A percentile compares a stretch with the other conserved stretches of the same genome.
Evolutionary conservation across 371 early-diverging fungal species (phyloP).

Genomic region (Batrachochytrium dendrobatidis): DNA sequence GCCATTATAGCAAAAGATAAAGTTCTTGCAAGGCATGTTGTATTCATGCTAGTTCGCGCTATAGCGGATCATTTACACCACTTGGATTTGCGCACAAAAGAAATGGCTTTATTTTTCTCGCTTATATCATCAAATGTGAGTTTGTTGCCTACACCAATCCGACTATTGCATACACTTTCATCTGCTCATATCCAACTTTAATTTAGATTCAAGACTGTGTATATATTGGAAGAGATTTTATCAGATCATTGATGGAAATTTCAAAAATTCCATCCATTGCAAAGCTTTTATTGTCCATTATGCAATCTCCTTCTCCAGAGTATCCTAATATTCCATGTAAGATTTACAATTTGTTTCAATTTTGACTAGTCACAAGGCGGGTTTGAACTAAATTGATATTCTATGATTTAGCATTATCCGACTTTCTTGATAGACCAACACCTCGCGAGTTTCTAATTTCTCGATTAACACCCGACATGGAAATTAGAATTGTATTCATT

Average conservation of each 20-base stretch:
- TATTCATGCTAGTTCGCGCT: neutral
- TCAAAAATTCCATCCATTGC: neutral
- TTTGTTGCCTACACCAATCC: neutral
- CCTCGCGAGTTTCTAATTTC: constrained; percentile 52
- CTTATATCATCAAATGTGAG: neutral
- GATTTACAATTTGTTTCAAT: no score
- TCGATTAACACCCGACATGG: constrained; percentile 68
- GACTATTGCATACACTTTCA: neutral
- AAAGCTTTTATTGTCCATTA: neutral
- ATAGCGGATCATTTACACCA: neutral
- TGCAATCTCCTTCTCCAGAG: neutral
- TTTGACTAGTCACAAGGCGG: no score
- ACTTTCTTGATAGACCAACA: constrained; percentile 38
- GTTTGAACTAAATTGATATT: no score
- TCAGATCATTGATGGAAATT: neutral
- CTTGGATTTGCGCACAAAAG: neutral
- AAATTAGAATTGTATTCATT: constrained; percentile 57
- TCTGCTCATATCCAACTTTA: neutral
- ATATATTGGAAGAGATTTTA: neutral
- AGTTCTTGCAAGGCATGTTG: no score
- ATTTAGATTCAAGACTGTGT: neutral
- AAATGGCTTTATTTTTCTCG: neutral
- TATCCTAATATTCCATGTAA: neutral
- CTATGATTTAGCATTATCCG: neutral
- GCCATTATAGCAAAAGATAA: no score